Evolutionary conservation across 805 yeast genomes (phyloP).

Genomic region (Saturnispora mendoncae): DNA sequence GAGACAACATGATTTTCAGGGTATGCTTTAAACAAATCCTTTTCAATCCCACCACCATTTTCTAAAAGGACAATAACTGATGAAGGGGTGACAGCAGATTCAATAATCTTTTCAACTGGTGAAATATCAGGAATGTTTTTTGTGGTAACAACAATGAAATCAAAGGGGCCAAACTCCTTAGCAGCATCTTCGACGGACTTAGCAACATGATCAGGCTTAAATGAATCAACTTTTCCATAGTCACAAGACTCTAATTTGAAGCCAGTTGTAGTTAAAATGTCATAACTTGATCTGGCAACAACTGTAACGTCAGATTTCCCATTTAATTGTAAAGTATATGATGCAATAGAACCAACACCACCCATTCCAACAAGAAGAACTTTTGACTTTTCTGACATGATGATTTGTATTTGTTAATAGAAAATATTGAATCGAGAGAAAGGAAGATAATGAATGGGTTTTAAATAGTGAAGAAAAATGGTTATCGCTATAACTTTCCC

Average conservation of each 20-base stretch:
- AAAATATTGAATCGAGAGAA: too few relatives aligned
- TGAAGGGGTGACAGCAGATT: conserved; percentile 21
- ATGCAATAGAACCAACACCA: conserved; percentile 77
- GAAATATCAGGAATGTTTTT: conserved; percentile 60
- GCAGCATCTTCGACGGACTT: conserved; percentile 40
- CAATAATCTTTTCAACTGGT: conserved; percentile 33
- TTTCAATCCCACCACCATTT: conserved; percentile 35
- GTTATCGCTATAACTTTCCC: background rate
- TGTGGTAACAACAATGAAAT: conserved; percentile 51
- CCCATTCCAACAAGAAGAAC: conserved; percentile 72
- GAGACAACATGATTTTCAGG: conserved; percentile 31
- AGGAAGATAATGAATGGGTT: too few relatives aligned
- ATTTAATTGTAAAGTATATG: conserved; percentile 46
- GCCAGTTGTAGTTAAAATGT: conserved; percentile 42
- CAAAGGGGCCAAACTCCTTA: conserved; percentile 32
- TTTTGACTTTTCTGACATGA: conserved; percentile 21
- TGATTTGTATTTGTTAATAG: too few relatives aligned
- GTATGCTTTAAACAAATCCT: conserved; percentile 25
- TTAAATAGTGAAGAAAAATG: background rate
- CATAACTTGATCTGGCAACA: conserved; percentile 60
- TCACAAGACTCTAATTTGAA: conserved; percentile 52
- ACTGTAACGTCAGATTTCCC: conserved; percentile 47
- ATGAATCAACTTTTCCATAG: conserved; percentile 46
- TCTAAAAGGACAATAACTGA: conserved; percentile 32
- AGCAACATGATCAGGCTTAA: conserved; percentile 43